Evolutionary conservation across 768 basidiomycete genomes (phyloP).

Genomic region (Leucosporidium scottii): DNA sequence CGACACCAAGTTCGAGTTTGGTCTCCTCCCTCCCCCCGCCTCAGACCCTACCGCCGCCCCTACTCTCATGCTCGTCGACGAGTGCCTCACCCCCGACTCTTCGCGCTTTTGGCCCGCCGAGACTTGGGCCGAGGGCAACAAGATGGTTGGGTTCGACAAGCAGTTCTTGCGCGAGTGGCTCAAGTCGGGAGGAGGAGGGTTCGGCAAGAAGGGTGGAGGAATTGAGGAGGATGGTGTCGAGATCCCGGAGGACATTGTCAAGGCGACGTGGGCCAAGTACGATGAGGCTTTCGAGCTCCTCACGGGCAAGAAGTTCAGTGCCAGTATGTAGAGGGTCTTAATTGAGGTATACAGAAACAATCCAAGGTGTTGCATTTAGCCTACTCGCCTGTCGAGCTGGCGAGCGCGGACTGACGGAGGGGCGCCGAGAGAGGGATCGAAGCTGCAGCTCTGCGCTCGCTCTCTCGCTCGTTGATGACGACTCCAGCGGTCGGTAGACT

Average conservation of each 20-base stretch:
- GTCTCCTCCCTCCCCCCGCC: conserved; percentile 51
- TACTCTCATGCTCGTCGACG: conserved; percentile 78
- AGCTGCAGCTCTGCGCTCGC: too few relatives aligned
- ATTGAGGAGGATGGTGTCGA: conserved; percentile 66
- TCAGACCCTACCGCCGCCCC: conserved; percentile 27
- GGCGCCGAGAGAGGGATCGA: not conserved
- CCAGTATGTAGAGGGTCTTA: not conserved
- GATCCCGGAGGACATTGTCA: conserved; percentile 66
- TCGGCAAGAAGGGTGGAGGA: conserved; percentile 53
- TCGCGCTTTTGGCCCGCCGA: conserved; percentile 89
- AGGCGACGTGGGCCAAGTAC: conserved; percentile 71
- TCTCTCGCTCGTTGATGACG: too few relatives aligned
- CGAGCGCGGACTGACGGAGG: too few relatives aligned
- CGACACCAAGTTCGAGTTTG: conserved; percentile 99
- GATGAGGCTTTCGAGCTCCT: conserved; percentile 55
- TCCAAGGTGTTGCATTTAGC: not conserved
- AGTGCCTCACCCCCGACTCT: conserved; percentile 94
- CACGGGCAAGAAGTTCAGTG: conserved; percentile 40
- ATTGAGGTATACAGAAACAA: not conserved
- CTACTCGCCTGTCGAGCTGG: too few relatives aligned
- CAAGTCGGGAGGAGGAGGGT: conserved; percentile 54
- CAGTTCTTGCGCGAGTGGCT: conserved; percentile 92
- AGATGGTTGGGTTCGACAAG: conserved; percentile 91
- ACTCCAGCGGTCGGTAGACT: too few relatives aligned
- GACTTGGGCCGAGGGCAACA: conserved; percentile 61